Evolutionary conservation across 169 alveolate species (phyloP).

Genomic region (Miamiensis avidus): DNA sequence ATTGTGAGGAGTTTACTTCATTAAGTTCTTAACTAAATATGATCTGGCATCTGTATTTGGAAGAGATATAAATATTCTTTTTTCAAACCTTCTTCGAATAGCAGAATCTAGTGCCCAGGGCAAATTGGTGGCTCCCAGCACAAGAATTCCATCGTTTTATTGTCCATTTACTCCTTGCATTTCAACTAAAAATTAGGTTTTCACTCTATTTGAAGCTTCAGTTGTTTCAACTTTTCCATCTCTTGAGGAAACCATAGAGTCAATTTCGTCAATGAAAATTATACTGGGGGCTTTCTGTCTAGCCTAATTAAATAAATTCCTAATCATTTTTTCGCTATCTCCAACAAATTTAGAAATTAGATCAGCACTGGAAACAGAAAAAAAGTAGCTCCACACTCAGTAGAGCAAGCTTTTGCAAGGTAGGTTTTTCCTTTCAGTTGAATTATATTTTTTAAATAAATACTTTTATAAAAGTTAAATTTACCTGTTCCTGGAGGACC

Average conservation of each 20-base stretch:
- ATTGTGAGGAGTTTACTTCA: slow-evolving; percentile 79
- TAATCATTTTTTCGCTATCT: slow-evolving; percentile 95
- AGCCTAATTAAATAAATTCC: slow-evolving; percentile 94
- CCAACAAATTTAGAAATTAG: slow-evolving; percentile 99
- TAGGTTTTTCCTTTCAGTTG: slow-evolving; percentile 93
- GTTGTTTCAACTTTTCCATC: slow-evolving; percentile 92
- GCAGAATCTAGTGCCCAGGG: slow-evolving; percentile 99
- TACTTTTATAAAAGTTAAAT: too few species aligned
- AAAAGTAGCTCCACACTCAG: slow-evolving; percentile 96
- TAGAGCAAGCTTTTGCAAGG: slow-evolving; percentile 99
- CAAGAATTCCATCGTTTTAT: slow-evolving; percentile 88
- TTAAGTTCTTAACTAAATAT: slow-evolving; percentile 75
- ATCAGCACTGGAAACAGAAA: slow-evolving; percentile 96
- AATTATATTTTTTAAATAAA: too few species aligned
- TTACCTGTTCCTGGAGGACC: slow-evolving; percentile 99
- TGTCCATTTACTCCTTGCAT: slow-evolving; percentile 94
- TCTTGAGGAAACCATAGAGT: slow-evolving; percentile 94
- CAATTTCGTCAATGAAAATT: slow-evolving; percentile 98
- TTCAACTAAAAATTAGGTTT: slow-evolving; percentile 99
- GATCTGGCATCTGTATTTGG: slow-evolving; percentile 95
- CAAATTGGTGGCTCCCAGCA: slow-evolving; percentile 92
- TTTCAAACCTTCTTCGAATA: slow-evolving; percentile 94
- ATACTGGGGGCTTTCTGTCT: slow-evolving; percentile 95
- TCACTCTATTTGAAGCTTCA: slow-evolving; percentile 97
- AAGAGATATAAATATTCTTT: slow-evolving; percentile 97